Percentiles rank a stretch among this genome's conserved stretches.
Conservation (phyloP, 1,284 basidiomycete species). For the Wolfiporia cocos region DNA sequence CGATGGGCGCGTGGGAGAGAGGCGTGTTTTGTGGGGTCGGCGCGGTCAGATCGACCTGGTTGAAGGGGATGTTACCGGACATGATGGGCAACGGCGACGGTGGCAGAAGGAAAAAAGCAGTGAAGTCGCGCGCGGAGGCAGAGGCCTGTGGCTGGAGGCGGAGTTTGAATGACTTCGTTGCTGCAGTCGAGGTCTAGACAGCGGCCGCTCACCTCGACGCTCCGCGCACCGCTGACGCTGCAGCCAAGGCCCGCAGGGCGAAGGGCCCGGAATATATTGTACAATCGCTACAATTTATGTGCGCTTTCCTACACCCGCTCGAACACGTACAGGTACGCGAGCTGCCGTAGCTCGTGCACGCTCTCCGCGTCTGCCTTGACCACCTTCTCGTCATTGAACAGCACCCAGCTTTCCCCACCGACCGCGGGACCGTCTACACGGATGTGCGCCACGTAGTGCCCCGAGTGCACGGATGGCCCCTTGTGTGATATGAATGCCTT, state of each 20-base stretch:
- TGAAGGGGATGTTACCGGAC: constrained; percentile 44
- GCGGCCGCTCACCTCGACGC: not conserved
- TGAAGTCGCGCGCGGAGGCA: not conserved
- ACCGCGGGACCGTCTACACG: constrained; percentile 26
- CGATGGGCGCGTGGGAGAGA: constrained; percentile 63
- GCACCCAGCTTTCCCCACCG: constrained; percentile 61
- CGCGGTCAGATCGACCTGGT: constrained; percentile 44
- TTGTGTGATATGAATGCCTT: constrained; percentile 98
- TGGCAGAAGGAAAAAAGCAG: constrained; percentile 7
- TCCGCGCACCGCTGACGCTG: not conserved
- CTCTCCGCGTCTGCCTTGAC: constrained; percentile 79
- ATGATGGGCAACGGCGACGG: constrained; percentile 24
- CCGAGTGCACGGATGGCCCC: constrained; percentile 90
- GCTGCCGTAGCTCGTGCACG: constrained; percentile 63
- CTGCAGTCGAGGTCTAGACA: not conserved
- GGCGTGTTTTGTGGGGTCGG: constrained; percentile 84
- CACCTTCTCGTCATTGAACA: constrained; percentile 97
- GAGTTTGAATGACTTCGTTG: constrained; percentile 20
- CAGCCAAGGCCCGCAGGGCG: constrained; percentile 6
- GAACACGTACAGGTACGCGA: constrained; percentile 89
- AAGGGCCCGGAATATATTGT: constrained; percentile 31
- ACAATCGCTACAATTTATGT: not conserved
- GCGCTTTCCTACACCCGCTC: constrained; percentile 39
- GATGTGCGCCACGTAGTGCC: constrained; percentile 90
- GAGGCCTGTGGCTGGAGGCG: constrained; percentile 10